Evolutionary conservation across 306 rosid genomes (phyloP).

Genomic region (Rosa multiflora): DNA sequence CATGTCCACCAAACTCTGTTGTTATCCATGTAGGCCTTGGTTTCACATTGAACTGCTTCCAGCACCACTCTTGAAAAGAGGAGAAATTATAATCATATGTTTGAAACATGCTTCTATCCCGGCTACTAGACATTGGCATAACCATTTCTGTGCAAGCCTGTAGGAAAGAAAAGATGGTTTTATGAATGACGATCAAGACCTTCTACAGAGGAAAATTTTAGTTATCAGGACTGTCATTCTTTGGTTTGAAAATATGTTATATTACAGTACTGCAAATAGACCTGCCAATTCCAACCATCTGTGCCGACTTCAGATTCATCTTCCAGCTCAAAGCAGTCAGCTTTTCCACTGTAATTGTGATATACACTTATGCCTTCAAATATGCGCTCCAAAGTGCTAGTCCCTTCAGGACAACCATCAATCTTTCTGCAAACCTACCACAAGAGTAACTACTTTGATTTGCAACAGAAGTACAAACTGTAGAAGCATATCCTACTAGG

Average conservation of each 20-base stretch:
- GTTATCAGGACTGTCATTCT: neutral
- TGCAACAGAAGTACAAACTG: neutral
- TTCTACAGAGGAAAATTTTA: no score
- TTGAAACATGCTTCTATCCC: no score
- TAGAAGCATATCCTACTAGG: neutral
- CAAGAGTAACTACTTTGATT: slow-evolving; percentile 3
- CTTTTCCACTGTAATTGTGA: slow-evolving; percentile 71
- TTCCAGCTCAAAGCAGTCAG: slow-evolving; percentile 65
- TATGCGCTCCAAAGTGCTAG: slow-evolving; percentile 55
- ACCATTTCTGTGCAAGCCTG: no score
- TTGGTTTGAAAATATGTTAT: neutral
- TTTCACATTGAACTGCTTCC: no score
- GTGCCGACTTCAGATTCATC: slow-evolving; percentile 70
- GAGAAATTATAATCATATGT: no score
- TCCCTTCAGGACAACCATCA: slow-evolving; percentile 52
- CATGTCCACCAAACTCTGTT: no score
- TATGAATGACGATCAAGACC: no score
- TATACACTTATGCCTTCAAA: slow-evolving; percentile 67
- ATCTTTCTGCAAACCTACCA: slow-evolving; percentile 67
- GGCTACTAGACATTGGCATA: no score
- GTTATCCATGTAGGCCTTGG: no score
- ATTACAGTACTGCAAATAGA: slow-evolving; percentile 32
- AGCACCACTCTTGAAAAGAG: no score
- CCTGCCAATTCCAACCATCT: slow-evolving; percentile 91
- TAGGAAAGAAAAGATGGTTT: no score